Conservation (phyloP, 2,329 filamentous ascomycete genomes). For the Mycosphaerella sp. region DNA sequence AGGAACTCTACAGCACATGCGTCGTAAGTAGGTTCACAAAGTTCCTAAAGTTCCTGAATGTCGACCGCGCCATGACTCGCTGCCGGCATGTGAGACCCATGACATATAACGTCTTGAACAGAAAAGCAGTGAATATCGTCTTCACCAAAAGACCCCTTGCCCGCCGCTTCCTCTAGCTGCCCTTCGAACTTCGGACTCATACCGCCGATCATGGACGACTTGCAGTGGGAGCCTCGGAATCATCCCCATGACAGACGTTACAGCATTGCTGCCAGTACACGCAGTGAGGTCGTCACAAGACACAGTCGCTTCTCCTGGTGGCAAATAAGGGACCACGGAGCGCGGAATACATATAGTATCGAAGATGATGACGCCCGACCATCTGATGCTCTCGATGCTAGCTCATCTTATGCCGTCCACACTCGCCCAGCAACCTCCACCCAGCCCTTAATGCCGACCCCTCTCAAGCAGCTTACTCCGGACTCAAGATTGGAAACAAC, state of each 20-base stretch:
- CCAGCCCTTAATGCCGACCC: neutral
- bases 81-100: neutral
- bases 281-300: neutral
- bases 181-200: neutral
- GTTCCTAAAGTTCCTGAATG: no score
- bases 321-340: neutral
- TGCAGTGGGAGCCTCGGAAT: conserved; percentile 1
- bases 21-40: no score
- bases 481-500: neutral
- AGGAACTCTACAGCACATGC: no score
- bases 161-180: neutral
- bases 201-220: conserved; percentile 1
- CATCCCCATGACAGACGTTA: neutral
- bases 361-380: conserved; percentile 1
- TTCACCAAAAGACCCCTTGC: neutral
- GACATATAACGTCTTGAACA: neutral
- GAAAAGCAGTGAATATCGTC: neutral
- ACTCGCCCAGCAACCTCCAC: neutral
- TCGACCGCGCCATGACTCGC: no score
- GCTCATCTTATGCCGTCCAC: neutral
- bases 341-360: neutral
- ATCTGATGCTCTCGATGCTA: conserved; percentile 3
- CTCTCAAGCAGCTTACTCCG: neutral
- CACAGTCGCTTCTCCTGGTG: conserved; percentile 6
- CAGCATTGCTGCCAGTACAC: neutral